Percentiles rank a stretch among this genome's conserved stretches.
phyloP scores from a whole-genome alignment of 2,329 filamentous ascomycete species.

The Dactylellina leptospora region DNA sequence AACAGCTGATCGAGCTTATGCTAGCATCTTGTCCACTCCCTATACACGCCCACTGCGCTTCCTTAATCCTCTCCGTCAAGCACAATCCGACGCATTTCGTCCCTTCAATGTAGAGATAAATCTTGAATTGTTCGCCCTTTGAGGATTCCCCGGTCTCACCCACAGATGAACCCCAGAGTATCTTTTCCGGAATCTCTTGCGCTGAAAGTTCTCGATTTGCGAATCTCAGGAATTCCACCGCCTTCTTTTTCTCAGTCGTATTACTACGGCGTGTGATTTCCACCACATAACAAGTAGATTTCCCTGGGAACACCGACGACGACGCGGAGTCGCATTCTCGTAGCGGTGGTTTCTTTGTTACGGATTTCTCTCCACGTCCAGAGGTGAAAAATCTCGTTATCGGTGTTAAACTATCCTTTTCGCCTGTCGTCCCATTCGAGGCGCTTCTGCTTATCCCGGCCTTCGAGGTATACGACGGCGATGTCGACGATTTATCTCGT shows the following conservation, averaged over 20 bases:
- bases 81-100: constrained; percentile 71
- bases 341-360: constrained; percentile 11
- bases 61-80: constrained; percentile 69
- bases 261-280: constrained; percentile 68
- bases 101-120: constrained; percentile 70
- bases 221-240: constrained; percentile 69
- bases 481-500: not conserved
- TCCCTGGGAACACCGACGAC: constrained; percentile 1
- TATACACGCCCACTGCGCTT: constrained; percentile 60
- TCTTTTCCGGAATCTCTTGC: constrained; percentile 68
- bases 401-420: constrained; percentile 26
- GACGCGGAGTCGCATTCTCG: not conserved
- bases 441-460: constrained; percentile 58
- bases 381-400: constrained; percentile 31
- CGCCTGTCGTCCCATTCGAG: constrained; percentile 58
- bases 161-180: constrained; percentile 65
- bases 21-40: not conserved
- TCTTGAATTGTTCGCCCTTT: constrained; percentile 65
- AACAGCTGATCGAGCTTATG: constrained; percentile 27
- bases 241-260: constrained; percentile 64
- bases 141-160: constrained; percentile 55
- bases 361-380: constrained; percentile 13
- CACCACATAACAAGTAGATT: constrained; percentile 62
- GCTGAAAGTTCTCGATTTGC: constrained; percentile 70
- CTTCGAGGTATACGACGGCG: not conserved